These are phyloP conservation scores for Rhizomucor pusillus DNA, from an alignment of 371 early-diverging fungal species.

Conservation along the genomic window DNA sequence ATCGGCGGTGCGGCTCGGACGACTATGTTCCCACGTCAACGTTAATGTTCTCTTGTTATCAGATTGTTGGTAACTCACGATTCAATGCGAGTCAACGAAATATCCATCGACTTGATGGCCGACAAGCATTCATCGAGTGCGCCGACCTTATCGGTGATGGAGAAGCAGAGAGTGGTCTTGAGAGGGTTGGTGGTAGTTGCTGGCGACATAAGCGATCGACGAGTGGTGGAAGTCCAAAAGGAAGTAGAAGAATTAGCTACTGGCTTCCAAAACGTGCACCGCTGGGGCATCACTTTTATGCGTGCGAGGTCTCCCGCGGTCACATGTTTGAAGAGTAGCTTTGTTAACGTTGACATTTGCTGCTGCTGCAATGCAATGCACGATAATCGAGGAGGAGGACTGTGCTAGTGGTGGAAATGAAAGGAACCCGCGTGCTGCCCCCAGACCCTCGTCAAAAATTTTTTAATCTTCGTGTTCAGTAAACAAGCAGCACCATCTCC, in stretches of 20 bases:
- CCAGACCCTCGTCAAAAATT: no score
- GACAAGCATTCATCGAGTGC: constrained; percentile 82
- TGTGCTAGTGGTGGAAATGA: no score
- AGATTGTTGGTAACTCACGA: constrained; percentile 48
- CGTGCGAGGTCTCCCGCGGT: constrained; percentile 9
- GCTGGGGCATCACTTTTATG: neutral
- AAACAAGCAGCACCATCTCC: no score
- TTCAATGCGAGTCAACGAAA: constrained; percentile 92
- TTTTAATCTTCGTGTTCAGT: no score
- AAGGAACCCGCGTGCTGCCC: no score
- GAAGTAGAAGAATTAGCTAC: neutral
- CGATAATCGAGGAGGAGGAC: no score
- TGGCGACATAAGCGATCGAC: constrained; percentile 13
- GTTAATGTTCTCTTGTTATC: neutral
- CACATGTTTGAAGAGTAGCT: constrained; percentile 4
- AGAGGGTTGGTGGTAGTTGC: constrained; percentile 9
- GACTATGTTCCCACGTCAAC: constrained; percentile 41
- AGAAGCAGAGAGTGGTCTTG: constrained; percentile 72
- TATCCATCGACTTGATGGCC: constrained; percentile 67
- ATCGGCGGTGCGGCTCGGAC: constrained; percentile 77
- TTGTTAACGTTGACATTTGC: no score
- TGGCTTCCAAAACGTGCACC: neutral
- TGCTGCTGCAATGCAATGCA: no score
- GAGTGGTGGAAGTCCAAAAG: no score
- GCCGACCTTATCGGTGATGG: constrained; percentile 84